phyloP scores from a whole-genome alignment of 1,284 basidiomycete genomes.

The Microbotryomycetes sp. region DNA sequence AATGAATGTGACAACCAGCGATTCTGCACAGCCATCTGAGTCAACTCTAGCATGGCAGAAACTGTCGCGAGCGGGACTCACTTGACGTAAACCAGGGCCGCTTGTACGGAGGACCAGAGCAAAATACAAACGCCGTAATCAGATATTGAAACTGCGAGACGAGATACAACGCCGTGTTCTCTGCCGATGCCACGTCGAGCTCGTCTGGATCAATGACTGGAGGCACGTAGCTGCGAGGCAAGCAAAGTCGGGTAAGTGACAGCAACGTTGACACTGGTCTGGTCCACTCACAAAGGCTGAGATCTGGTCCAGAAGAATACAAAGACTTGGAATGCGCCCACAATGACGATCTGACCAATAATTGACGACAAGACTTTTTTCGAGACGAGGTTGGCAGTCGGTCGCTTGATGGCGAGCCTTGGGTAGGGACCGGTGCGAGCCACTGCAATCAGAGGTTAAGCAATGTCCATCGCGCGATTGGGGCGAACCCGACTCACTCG shows the following conservation, averaged over 20 bases:
- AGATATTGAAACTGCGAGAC: conserved; percentile 99
- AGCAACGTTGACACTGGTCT: background rate
- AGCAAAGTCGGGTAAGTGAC: background rate
- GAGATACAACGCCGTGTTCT: conserved; percentile 88
- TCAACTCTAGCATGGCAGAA: background rate
- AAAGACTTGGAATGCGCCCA: conserved; percentile 74
- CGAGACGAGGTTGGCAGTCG: conserved; percentile 92
- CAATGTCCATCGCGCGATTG: background rate
- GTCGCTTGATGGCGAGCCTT: conserved; percentile 78
- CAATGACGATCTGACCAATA: conserved; percentile 85
- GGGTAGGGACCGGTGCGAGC: conserved; percentile 86
- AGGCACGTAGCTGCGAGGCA: conserved; percentile 47
- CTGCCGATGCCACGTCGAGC: conserved; percentile 83
- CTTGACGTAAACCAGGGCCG: conserved; percentile 91
- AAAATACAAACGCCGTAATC: conserved; percentile 91
- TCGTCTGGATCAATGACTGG: conserved; percentile 62
- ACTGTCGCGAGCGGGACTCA: conserved; percentile 43
- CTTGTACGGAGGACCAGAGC: conserved; percentile 93
- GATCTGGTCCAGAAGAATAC: conserved; percentile 80
- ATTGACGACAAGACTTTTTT: conserved; percentile 92
- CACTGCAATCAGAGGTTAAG: conserved; percentile 53
- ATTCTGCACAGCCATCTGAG: conserved; percentile 48
- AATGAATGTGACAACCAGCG: conserved; percentile 60
- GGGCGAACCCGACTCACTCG: conserved; percentile 60
- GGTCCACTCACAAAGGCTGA: conserved; percentile 64